Conservation (phyloP, 2,329 filamentous ascomycete genomes). For the Tolypocladium guangdongense region DNA sequence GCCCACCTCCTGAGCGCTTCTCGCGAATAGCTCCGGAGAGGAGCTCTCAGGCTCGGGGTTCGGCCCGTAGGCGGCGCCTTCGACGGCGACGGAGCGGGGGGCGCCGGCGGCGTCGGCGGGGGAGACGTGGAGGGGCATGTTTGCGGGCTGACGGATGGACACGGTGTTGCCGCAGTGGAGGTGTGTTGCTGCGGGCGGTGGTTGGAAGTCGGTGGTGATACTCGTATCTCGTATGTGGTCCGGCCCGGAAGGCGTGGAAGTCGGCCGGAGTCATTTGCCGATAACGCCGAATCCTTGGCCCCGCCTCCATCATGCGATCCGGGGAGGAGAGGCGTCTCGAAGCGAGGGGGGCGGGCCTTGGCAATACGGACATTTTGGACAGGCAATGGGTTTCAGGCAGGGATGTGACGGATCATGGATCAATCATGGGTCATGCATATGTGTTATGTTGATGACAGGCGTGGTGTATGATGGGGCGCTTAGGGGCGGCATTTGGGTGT, state of each 20-base stretch:
- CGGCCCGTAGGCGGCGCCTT: slow-evolving; percentile 23
- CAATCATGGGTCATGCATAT: background rate
- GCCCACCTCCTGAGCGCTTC: slow-evolving; percentile 18
- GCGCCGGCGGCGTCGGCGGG: slow-evolving; percentile 24
- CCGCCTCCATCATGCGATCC: background rate
- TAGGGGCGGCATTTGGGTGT: background rate
- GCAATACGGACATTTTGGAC: background rate
- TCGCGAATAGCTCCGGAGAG: slow-evolving; percentile 20
- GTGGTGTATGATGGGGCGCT: background rate
- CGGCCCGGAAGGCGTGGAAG: background rate
- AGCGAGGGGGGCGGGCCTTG: background rate
- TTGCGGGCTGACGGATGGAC: too few relatives aligned
- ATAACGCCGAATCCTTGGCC: background rate
- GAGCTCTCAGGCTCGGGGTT: slow-evolving; percentile 20
- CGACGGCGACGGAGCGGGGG: slow-evolving; percentile 23
- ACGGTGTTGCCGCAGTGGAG: too few relatives aligned
- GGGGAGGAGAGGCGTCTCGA: background rate
- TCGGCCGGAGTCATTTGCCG: background rate
- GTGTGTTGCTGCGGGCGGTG: background rate
- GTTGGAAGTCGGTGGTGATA: background rate
- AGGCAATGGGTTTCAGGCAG: background rate
- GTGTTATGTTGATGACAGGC: background rate
- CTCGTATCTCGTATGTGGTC: too few relatives aligned
- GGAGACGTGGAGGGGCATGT: slow-evolving; percentile 27
- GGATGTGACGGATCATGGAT: background rate